Percentiles rank a stretch among this genome's conserved stretches.
Conservation (phyloP, 2,329 filamentous ascomycete genomes). For the Phialemoniopsis sp. region DNA sequence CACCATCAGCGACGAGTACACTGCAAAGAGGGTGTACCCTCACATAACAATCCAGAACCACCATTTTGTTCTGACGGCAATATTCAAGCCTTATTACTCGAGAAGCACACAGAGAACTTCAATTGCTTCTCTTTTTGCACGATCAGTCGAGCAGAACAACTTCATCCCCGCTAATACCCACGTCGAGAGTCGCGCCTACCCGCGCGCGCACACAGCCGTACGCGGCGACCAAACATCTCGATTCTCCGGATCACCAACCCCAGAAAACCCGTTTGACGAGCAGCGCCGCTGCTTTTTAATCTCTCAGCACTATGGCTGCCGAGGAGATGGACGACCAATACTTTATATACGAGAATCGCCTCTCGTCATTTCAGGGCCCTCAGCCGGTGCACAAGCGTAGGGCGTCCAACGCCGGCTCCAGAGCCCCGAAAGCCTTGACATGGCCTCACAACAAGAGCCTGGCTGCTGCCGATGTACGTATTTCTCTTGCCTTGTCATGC, state of each 20-base stretch:
- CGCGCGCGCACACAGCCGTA: not conserved
- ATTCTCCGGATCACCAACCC: not conserved
- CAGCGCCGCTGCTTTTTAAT: not conserved
- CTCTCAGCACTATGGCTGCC: conserved; percentile 12
- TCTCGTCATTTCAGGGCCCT: conserved; percentile 72
- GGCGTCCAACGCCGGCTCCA: conserved; percentile 59
- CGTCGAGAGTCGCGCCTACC: not conserved
- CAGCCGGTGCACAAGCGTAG: conserved; percentile 65
- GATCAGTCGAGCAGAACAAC: not conserved
- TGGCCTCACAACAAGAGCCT: conserved; percentile 82
- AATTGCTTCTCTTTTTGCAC: no score
- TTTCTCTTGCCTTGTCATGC: conserved; percentile 8
- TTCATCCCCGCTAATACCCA: not conserved
- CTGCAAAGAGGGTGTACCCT: not conserved
- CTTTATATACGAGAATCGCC: conserved; percentile 68
- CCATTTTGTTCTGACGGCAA: not conserved
- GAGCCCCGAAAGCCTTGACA: conserved; percentile 50
- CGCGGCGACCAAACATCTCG: not conserved
- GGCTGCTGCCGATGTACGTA: conserved; percentile 57
- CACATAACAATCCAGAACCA: not conserved
- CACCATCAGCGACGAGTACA: conserved; percentile 2
- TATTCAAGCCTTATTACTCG: not conserved
- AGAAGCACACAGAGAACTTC: no score
- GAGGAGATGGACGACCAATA: conserved; percentile 39
- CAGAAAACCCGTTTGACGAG: not conserved